phyloP scores from a whole-genome alignment of 1,284 basidiomycete species.

The Sporisorium sorghi region DNA sequence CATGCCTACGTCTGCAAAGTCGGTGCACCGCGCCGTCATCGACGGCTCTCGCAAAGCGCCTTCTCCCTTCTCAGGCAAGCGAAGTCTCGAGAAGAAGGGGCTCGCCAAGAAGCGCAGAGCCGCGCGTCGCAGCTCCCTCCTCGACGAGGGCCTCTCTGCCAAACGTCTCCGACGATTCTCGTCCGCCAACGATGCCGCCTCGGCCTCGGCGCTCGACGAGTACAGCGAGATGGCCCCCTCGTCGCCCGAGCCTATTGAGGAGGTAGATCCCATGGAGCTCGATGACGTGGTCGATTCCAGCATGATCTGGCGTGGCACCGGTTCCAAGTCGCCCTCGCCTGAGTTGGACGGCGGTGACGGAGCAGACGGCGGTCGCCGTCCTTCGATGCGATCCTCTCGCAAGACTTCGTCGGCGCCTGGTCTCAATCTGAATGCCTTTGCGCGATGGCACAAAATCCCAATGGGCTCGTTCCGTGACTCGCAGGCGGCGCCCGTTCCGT shows the following conservation, averaged over 20 bases:
- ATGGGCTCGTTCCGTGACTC: conserved; percentile 67
- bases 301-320: conserved; percentile 57
- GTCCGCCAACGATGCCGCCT: conserved; percentile 44
- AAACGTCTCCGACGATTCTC: conserved; percentile 59
- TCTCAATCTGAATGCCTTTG: conserved; percentile 61
- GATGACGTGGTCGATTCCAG: conserved; percentile 65
- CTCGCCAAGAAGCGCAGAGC: conserved; percentile 56
- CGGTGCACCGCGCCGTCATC: conserved; percentile 67
- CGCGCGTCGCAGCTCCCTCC: conserved; percentile 28
- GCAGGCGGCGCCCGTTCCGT: conserved; percentile 36
- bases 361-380: conserved; percentile 24
- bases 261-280: conserved; percentile 62
- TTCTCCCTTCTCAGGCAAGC: conserved; percentile 61
- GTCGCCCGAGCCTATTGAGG: conserved; percentile 49
- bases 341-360: conserved; percentile 22
- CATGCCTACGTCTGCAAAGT: conserved; percentile 62
- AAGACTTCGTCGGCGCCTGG: conserved; percentile 36
- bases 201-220: conserved; percentile 43
- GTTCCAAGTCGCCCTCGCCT: conserved; percentile 50
- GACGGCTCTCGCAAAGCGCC: conserved; percentile 65
- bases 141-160: conserved; percentile 45
- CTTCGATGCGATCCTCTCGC: conserved; percentile 25
- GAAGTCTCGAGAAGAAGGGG: conserved; percentile 55
- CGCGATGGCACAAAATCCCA: conserved; percentile 66
- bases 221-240: conserved; percentile 55